Base-by-base conservation (phyloP, 441 rosid species). In the Rhodomyrtus psidioides region DNA sequence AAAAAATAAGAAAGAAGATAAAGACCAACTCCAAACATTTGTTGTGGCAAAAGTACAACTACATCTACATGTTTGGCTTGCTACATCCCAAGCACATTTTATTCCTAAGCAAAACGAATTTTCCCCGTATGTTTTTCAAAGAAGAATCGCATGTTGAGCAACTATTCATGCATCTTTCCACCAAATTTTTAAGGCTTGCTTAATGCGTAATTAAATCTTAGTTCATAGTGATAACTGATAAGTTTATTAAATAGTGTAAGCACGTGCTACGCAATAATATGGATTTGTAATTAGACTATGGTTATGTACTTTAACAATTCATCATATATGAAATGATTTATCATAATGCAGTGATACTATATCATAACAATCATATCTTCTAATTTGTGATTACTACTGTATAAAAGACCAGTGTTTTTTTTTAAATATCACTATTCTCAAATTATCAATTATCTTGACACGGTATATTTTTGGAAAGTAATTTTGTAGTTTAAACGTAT, bases 281-380 rank as follows among this genome's bases (percentile, higher is more conserved):
- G 55, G 16, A 53, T 53, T 53, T 53, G 3, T 14, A 53, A 53
- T 53, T 53, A 53, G 54, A 53, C 17, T 53, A 53, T 4, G 54
- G 13, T 53, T 53, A 53, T 53, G 27, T 59, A 59, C 0, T 59
- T 59, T n/a, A 14, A 60, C 12, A 28, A 60, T 28, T 60, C 15
- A 27, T 27, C 70, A 59, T 59, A 6, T 14, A 27, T 60, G 39
- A 58, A 58, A 28, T 60, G 23, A 60, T 60, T 60, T 60, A 60
- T 60, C 21, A 60, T 27, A 28, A 60, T 28, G 28, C 74, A 60
- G 12, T 7, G 74, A 0, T 60, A 0, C 16, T 60, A 15, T 28
- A 4, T 60, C 0, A 28, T 60, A 17, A 60, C 39, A 27, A 28
- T 27, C 7, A 59, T 59, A 27, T 0, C 0, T 59, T 60, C 8